Conservation (phyloP, 768 basidiomycete genomes). For the Gelatoporia subvermispora region DNA sequence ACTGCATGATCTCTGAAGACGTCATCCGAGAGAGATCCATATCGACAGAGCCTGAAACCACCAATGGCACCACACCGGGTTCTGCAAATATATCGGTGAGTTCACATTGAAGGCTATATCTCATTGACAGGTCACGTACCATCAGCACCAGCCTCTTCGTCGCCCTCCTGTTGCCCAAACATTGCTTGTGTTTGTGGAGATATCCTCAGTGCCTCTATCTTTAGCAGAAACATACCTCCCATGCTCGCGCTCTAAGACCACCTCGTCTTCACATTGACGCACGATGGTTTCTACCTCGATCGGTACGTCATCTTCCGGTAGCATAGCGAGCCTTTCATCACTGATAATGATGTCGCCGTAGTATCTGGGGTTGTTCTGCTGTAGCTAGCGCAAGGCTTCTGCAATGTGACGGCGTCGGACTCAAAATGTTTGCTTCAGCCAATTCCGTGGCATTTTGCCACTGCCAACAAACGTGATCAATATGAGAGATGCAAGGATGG, state of each 20-base stretch:
- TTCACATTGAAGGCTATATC: no score
- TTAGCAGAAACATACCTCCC: conserved; percentile 24
- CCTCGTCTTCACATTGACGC: conserved; percentile 13
- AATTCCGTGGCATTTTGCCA: conserved; percentile 21
- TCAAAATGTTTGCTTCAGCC: conserved; percentile 26
- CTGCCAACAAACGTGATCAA: conserved; percentile 32
- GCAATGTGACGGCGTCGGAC: conserved; percentile 26
- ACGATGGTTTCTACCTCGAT: conserved; percentile 19
- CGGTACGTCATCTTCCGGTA: conserved; percentile 33
- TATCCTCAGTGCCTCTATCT: no score
- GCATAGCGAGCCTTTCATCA: conserved; percentile 6
- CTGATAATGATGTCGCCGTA: conserved; percentile 26
- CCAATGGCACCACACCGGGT: conserved; percentile 22
- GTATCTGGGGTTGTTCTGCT: conserved; percentile 28
- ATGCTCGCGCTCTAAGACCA: conserved; percentile 15
- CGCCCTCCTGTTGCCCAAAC: no score
- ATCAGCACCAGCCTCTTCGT: no score
- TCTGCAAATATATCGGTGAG: no score
- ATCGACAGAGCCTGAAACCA: conserved; percentile 21
- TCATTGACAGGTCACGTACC: no score
- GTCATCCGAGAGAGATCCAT: conserved; percentile 22
- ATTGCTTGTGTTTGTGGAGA: no score
- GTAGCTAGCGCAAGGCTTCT: conserved; percentile 31
- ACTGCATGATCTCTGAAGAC: conserved; percentile 16
- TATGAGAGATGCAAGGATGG: conserved; percentile 28